phyloP scores from a whole-genome alignment of 495 filamentous ascomycete genomes.

The Amphirosellinia nigrospora region DNA sequence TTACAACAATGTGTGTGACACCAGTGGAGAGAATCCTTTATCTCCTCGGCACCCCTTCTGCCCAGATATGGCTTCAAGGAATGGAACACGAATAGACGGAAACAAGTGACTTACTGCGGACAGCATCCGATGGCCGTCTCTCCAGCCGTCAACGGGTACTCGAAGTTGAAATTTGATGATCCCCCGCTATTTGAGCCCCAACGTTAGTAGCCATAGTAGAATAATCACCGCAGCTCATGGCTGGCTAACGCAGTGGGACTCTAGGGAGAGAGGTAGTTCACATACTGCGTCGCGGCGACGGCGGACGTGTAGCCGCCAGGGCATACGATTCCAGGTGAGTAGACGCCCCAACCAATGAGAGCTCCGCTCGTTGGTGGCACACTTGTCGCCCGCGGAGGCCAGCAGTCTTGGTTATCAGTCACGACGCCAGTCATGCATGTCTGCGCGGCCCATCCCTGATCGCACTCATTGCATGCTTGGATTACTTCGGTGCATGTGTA shows the following conservation, averaged over 20 bases:
- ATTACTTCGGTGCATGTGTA: conserved; percentile 24
- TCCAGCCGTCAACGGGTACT: conserved; percentile 32
- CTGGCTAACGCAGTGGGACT: neutral
- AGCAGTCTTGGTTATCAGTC: conserved; percentile 37
- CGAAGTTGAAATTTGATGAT: conserved; percentile 29
- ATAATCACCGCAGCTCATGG: too few species aligned
- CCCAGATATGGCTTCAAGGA: neutral
- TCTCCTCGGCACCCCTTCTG: neutral
- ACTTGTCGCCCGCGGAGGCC: conserved; percentile 33
- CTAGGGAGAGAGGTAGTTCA: neutral
- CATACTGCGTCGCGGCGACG: conserved; percentile 29
- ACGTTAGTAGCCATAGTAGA: neutral
- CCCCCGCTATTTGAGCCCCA: conserved; percentile 16
- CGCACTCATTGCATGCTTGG: conserved; percentile 22
- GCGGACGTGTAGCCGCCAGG: conserved; percentile 39
- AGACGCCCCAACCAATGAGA: conserved; percentile 41
- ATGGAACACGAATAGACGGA: neutral
- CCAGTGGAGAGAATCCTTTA: too few species aligned
- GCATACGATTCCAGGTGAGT: conserved; percentile 41
- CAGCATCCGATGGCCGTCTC: conserved; percentile 46
- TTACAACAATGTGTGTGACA: neutral
- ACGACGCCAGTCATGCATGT: conserved; percentile 26
- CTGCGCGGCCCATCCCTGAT: conserved; percentile 36
- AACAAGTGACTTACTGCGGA: conserved; percentile 29
- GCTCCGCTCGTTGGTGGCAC: conserved; percentile 8